These are phyloP conservation scores for Pichia sp. DNA, from an alignment of 1,139 yeast genomes.

Conservation along the genomic window DNA sequence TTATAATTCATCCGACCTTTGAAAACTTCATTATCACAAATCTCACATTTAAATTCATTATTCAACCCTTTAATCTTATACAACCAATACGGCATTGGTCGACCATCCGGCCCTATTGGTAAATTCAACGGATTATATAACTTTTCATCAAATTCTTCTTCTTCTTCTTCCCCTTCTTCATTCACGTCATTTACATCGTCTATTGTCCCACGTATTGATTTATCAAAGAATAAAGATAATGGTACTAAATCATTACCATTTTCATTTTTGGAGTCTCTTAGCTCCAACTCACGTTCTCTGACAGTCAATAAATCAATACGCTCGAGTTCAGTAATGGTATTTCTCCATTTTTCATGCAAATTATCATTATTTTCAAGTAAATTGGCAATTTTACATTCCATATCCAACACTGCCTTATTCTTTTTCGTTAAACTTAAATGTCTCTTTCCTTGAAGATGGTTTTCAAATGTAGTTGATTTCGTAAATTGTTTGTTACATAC, in stretches of 20 bases:
- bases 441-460: constrained; percentile 70
- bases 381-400: constrained; percentile 34
- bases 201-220: not conserved
- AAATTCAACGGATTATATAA: constrained; percentile 46
- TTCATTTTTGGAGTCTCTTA: constrained; percentile 34
- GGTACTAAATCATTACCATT: constrained; percentile 2
- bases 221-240: constrained; percentile 16
- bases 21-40: constrained; percentile 73
- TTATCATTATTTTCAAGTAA: constrained; percentile 27
- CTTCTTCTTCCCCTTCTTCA: constrained; percentile 17
- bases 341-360: constrained; percentile 35
- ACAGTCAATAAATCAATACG: constrained; percentile 68
- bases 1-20: constrained; percentile 69
- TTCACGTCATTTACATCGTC: constrained; percentile 11
- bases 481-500: constrained; percentile 63
- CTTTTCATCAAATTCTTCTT: constrained; percentile 24
- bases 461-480: constrained; percentile 56
- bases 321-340: constrained; percentile 58
- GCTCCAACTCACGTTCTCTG: constrained; percentile 59
- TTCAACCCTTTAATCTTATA: constrained; percentile 85
- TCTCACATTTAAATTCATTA: constrained; percentile 68
- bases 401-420: constrained; percentile 15
- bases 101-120: constrained; percentile 84
- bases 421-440: constrained; percentile 42
- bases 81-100: constrained; percentile 90